Evolutionary conservation across 208 protist genomes (phyloP).

Genomic region (Angomonas ambiguus): DNA sequence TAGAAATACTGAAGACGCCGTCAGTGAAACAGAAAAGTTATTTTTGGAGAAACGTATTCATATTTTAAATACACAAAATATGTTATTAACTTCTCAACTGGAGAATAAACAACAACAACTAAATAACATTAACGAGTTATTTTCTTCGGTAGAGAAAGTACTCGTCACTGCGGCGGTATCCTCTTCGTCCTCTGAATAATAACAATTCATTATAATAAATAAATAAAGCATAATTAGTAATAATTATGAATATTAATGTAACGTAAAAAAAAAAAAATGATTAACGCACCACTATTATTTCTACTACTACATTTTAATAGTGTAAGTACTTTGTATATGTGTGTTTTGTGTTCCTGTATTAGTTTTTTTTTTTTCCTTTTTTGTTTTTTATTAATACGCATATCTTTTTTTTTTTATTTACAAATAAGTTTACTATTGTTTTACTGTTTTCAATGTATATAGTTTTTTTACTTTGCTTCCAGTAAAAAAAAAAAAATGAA

Average conservation of each 20-base stretch:
- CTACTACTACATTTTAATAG: not conserved
- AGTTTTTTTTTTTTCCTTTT: slow-evolving; percentile 10
- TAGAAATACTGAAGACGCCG: not conserved
- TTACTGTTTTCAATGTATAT: not conserved
- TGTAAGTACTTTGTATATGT: not conserved
- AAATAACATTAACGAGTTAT: not conserved
- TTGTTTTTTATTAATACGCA: slow-evolving; percentile 2
- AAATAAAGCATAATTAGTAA: no score
- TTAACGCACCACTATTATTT: no score
- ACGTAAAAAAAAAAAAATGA: not conserved
- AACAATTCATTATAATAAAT: no score
- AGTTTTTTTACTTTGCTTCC: not conserved
- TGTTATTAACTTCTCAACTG: slow-evolving; percentile 1
- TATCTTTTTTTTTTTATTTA: not conserved
- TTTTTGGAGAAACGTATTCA: slow-evolving; percentile 6
- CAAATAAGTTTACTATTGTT: not conserved
- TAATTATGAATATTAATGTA: no score
- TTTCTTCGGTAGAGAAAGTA: not conserved
- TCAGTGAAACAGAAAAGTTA: not conserved
- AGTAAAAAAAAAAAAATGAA: not conserved
- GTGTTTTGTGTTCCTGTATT: not conserved
- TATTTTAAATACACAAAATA: slow-evolving; percentile 6
- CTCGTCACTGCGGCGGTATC: no score
- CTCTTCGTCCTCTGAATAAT: no score
- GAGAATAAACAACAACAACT: slow-evolving; percentile 3